Evolutionary conservation across 1,139 yeast genomes (phyloP).

Genomic region (Magnusiomyces tetraspermus): DNA sequence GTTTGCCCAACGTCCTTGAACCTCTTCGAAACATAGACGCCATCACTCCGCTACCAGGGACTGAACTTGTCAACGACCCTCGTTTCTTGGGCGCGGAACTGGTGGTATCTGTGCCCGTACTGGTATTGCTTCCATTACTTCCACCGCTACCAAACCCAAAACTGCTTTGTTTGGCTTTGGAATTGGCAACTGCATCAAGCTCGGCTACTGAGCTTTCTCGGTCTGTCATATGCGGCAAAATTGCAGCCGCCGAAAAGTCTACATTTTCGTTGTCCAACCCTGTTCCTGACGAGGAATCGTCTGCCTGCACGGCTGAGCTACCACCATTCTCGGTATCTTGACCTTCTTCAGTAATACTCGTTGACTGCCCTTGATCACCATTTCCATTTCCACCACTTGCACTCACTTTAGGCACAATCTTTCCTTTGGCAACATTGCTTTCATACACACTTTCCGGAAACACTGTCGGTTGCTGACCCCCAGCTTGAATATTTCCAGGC

Average conservation of each 20-base stretch:
- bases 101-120: no score
- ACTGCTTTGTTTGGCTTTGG: slow-evolving; percentile 7
- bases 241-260: not conserved
- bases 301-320: no score
- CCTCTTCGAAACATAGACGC: slow-evolving; percentile 37
- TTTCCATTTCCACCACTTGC: not conserved
- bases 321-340: no score
- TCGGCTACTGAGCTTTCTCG: not conserved
- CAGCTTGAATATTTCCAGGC: slow-evolving; percentile 11
- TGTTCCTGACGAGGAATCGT: not conserved
- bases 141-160: no score
- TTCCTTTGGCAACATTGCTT: slow-evolving; percentile 6
- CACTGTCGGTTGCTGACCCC: slow-evolving; percentile 6
- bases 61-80: no score
- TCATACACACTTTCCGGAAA: slow-evolving; percentile 6
- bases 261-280: not conserved
- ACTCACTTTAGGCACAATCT: slow-evolving; percentile 2
- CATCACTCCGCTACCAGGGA: slow-evolving; percentile 10
- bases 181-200: slow-evolving; percentile 12
- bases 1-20: slow-evolving; percentile 52
- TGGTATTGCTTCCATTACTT: no score
- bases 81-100: no score
- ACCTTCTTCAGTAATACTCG: not conserved
- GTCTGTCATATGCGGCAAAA: not conserved
- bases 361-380: not conserved